Evolutionary conservation across 2,329 filamentous ascomycete genomes (phyloP).

Genomic region (Cordyceps pruinosa): DNA sequence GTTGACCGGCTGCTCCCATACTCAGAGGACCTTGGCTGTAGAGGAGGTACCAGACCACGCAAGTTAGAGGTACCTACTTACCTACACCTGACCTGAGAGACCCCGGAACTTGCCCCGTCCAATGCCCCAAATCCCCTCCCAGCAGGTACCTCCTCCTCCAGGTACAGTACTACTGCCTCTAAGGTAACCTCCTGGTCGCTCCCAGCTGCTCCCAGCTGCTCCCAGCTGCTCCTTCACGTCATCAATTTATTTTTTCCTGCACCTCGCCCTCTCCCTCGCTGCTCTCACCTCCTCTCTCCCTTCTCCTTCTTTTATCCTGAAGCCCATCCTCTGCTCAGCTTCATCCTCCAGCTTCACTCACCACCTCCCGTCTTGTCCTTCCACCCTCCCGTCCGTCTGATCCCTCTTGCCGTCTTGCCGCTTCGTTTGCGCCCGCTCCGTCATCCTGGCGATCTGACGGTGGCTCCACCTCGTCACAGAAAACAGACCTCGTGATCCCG

Average conservation of each 20-base stretch:
- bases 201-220: neutral
- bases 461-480: slow-evolving; percentile 10
- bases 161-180: no score
- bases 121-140: no score
- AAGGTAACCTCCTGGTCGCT: neutral
- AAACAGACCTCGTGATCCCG: slow-evolving; percentile 11
- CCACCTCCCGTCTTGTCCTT: neutral
- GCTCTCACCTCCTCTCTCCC: neutral
- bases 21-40: no score
- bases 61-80: no score
- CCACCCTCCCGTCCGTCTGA: neutral
- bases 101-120: no score
- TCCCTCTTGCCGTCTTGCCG: no score
- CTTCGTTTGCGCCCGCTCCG: slow-evolving; percentile 2
- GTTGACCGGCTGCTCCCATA: no score
- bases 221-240: slow-evolving; percentile 8
- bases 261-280: neutral
- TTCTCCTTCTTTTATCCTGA: neutral
- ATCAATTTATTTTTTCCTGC: slow-evolving; percentile 11
- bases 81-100: no score
- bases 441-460: slow-evolving; percentile 11
- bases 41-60: no score
- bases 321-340: neutral
- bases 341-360: neutral
- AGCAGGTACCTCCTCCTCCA: no score